These are phyloP conservation scores for Lipomyces spencermartinsiae DNA, from an alignment of 805 yeast genomes.

Conservation along the genomic window DNA sequence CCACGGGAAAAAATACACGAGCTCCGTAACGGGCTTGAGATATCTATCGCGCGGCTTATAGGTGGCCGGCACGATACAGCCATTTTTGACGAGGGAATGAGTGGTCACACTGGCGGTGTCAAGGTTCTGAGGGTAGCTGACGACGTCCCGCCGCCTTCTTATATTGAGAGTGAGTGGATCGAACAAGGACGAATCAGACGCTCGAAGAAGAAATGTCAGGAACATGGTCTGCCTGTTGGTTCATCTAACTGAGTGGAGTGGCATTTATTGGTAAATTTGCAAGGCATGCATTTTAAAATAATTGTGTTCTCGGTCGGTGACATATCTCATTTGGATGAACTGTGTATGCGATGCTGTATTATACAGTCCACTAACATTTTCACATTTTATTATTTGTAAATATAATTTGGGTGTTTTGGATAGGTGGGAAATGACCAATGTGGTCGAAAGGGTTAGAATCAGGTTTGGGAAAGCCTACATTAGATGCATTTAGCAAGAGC, in stretches of 20 bases:
- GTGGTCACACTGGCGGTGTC: not conserved
- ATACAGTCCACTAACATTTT: not conserved
- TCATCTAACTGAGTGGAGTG: not conserved
- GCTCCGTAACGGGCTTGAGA: not conserved
- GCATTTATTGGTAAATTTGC: not conserved
- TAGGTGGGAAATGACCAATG: too few relatives aligned
- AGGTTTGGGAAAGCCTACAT: too few relatives aligned
- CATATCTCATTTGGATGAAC: not conserved
- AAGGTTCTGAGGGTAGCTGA: not conserved
- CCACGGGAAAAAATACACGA: not conserved
- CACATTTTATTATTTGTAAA: not conserved
- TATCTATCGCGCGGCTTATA: not conserved
- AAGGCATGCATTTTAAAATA: not conserved
- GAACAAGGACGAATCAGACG: constrained; percentile 4
- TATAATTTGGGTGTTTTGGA: too few relatives aligned
- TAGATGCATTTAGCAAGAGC: too few relatives aligned
- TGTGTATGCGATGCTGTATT: not conserved
- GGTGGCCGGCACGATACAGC: not conserved
- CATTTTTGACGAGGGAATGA: not conserved
- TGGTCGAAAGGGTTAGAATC: too few relatives aligned
- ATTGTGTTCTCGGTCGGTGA: not conserved
- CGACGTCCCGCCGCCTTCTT: constrained; percentile 22
- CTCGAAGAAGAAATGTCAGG: not conserved
- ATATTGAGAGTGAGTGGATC: constrained; percentile 21
- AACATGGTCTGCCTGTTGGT: constrained; percentile 9